Conservation (phyloP, 495 filamentous ascomycete species). For the Bryoglossum gracile region DNA sequence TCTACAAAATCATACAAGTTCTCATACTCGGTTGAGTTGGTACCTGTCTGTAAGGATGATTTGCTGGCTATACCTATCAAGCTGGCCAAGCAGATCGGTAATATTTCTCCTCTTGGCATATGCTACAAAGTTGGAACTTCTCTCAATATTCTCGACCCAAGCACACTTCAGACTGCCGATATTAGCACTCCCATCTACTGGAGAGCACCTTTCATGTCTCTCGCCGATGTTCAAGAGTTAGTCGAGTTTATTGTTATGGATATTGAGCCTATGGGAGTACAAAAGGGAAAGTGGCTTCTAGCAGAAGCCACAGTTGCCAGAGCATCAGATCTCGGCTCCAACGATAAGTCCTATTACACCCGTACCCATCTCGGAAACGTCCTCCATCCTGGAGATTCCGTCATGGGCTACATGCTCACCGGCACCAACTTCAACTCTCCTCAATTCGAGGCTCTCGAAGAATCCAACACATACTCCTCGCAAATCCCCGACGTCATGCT, state of each 20-base stretch:
- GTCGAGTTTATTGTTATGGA: conserved; percentile 93
- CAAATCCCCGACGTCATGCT: conserved; percentile 87
- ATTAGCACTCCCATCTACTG: conserved; percentile 76
- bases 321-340: conserved; percentile 80
- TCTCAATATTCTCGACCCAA: conserved; percentile 83
- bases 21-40: conserved; percentile 73
- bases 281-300: conserved; percentile 74
- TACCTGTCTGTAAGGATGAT: conserved; percentile 96
- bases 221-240: conserved; percentile 80
- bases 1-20: conserved; percentile 88
- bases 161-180: conserved; percentile 84
- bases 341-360: conserved; percentile 77
- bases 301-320: conserved; percentile 83
- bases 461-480: conserved; percentile 57
- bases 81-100: conserved; percentile 75
- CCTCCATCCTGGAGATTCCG: conserved; percentile 84
- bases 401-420: conserved; percentile 80
- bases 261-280: conserved; percentile 69
- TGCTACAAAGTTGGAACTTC: conserved; percentile 87
- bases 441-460: conserved; percentile 71
- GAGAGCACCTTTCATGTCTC: conserved; percentile 72
- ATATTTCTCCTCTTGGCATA: conserved; percentile 73
- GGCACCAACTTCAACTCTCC: conserved; percentile 89
- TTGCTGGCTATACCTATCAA: conserved; percentile 86
- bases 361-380: conserved; percentile 85